phyloP scores from a whole-genome alignment of 345 rosid genomes.

The Syzygium oleosum region DNA sequence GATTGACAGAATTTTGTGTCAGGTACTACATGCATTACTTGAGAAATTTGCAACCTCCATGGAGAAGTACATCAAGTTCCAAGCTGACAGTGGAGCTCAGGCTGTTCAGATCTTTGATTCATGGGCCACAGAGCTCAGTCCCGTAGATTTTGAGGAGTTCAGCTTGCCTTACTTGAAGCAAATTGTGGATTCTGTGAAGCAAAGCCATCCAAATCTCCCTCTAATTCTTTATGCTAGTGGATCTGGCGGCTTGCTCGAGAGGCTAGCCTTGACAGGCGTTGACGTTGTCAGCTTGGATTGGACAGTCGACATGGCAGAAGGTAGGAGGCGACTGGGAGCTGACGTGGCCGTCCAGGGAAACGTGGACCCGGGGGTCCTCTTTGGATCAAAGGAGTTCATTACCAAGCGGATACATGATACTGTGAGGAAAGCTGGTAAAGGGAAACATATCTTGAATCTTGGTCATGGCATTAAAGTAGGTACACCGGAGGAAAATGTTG shows the following conservation, averaged over 20 bases:
- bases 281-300: slow-evolving; percentile 98
- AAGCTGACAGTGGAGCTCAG: slow-evolving; percentile 88
- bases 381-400: slow-evolving; percentile 85
- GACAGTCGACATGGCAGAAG: slow-evolving; percentile 99
- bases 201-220: slow-evolving; percentile 84
- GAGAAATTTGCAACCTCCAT: slow-evolving; percentile 79
- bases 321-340: slow-evolving; percentile 70
- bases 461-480: slow-evolving; percentile 96
- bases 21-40: slow-evolving; percentile 87
- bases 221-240: slow-evolving; percentile 89
- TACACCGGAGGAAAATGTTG: slow-evolving; percentile 92
- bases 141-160: slow-evolving; percentile 86
- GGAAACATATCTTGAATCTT: slow-evolving; percentile 82
- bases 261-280: slow-evolving; percentile 74
- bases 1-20: slow-evolving; percentile 2
- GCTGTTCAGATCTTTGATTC: slow-evolving; percentile 97
- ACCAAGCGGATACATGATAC: slow-evolving; percentile 78
- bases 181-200: slow-evolving; percentile 75
- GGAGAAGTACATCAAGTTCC: slow-evolving; percentile 77
- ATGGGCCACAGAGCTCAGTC: slow-evolving; percentile 98
- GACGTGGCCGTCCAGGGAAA: slow-evolving; percentile 90
- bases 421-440: slow-evolving; percentile 81
- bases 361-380: slow-evolving; percentile 86
- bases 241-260: slow-evolving; percentile 91
- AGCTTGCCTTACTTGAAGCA: slow-evolving; percentile 87